Base-by-base conservation (phyloP, 257 asterid species). In the Eucommia ulmoides region DNA sequence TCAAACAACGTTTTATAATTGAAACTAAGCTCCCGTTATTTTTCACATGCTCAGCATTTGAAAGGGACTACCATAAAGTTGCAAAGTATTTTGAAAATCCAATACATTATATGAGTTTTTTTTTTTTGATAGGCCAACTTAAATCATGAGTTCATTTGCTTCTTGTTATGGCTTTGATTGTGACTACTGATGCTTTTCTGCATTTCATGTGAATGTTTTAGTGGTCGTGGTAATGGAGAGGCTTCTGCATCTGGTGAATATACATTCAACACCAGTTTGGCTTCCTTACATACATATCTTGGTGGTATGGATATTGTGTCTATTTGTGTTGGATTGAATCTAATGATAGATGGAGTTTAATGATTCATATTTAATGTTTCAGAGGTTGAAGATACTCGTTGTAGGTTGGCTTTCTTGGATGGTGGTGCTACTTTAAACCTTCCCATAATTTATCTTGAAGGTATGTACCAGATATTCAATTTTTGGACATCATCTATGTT, bases 331-430 rank as follows among this genome's bases (percentile, higher is more conserved):
- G 49, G 44, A 19, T 51, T 57, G 50, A 22, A 16, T 33, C 52
- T 48, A 53, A 54, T 45, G 53, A 33, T 54, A 65, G 41, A 49
- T 46, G 42, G 62, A 50, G 45, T 50, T 48, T 38, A 60, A 48
- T 49, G 48, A 24, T 60, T 41, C 54, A 42, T 51, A 29, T 50
- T 45, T 38, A 51, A 56, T 49, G 50, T 45, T 41, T 50, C 82
- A 86, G 96, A 86, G 56, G 93, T 88, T 45, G 97, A 88, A 51
- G 91, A 88, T 70, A 81, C 91, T 24, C 88, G 77, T 62, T 74
- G 74, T 52, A 77, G 88, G 83, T 45, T 75, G 66, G 68, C 93
- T 21, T 88, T 83, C 70, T 62, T 83, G 86, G 95, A 83, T 25
- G 97, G 94, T 46, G 97, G 97, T 33, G 83, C 82, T 59, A 75